Evolutionary conservation across 1,284 basidiomycete genomes (phyloP).

Genomic region (Moesziomyces sp.): DNA sequence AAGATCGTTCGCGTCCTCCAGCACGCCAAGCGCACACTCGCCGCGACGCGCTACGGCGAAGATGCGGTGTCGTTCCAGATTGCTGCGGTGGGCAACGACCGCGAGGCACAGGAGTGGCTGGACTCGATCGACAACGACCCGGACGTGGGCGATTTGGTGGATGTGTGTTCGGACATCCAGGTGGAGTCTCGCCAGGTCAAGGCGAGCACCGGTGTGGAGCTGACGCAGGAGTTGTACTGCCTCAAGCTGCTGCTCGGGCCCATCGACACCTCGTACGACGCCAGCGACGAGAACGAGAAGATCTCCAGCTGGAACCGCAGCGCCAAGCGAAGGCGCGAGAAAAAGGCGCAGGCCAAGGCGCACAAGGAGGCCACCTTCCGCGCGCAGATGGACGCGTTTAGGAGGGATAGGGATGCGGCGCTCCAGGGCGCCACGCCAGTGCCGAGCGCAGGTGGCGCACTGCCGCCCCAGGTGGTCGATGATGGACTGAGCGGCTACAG

Average conservation of each 20-base stretch:
- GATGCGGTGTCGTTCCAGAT: conserved; percentile 57
- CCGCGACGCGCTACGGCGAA: conserved; percentile 42
- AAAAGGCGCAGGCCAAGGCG: conserved; percentile 22
- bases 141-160: conserved; percentile 54
- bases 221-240: conserved; percentile 54
- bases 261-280: conserved; percentile 58
- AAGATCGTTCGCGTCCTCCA: conserved; percentile 52
- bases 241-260: conserved; percentile 56
- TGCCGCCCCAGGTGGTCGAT: conserved; percentile 24
- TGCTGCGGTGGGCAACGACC: conserved; percentile 58
- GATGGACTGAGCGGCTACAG: conserved; percentile 21
- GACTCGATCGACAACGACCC: conserved; percentile 58
- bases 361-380: conserved; percentile 23
- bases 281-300: conserved; percentile 43
- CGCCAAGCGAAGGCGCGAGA: conserved; percentile 22
- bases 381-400: conserved; percentile 19
- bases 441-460: conserved; percentile 39
- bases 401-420: conserved; percentile 22
- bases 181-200: conserved; percentile 50
- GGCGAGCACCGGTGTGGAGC: conserved; percentile 47
- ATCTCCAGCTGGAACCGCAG: conserved; percentile 7
- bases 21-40: conserved; percentile 39
- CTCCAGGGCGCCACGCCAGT: conserved; percentile 18
- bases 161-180: conserved; percentile 56
- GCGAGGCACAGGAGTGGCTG: conserved; percentile 60